Conservation (phyloP, 2,329 filamentous ascomycete genomes). For the Cladosporium velox region DNA sequence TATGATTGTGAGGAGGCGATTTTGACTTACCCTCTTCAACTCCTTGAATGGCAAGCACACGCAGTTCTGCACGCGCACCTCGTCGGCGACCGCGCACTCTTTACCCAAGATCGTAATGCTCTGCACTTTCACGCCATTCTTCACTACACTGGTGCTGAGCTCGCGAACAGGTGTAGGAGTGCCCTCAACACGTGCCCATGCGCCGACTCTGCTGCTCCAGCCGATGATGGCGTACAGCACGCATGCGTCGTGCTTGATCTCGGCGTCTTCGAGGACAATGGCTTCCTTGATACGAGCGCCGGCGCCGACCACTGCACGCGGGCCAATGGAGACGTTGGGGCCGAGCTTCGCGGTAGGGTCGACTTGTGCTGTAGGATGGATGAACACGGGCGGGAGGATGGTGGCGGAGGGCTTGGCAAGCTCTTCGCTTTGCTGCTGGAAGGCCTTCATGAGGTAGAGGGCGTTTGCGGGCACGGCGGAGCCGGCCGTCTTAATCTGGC, state of each 20-base stretch:
- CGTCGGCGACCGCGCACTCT: slow-evolving; percentile 90
- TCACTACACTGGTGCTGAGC: slow-evolving; percentile 92
- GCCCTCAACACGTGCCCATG: slow-evolving; percentile 97
- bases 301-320: slow-evolving; percentile 79
- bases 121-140: slow-evolving; percentile 98
- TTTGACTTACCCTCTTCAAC: slow-evolving; percentile 70
- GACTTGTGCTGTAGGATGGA: slow-evolving; percentile 86
- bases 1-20: too few relatives aligned
- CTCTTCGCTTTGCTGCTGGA: slow-evolving; percentile 78
- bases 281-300: slow-evolving; percentile 93
- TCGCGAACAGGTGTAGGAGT: slow-evolving; percentile 84
- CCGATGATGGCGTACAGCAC: slow-evolving; percentile 95
- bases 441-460: slow-evolving; percentile 91
- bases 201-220: slow-evolving; percentile 92
- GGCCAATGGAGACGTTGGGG: slow-evolving; percentile 93
- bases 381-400: slow-evolving; percentile 90
- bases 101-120: slow-evolving; percentile 97
- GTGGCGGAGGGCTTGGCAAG: slow-evolving; percentile 80
- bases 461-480: slow-evolving; percentile 96
- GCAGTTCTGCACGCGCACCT: slow-evolving; percentile 95
- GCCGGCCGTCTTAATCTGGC: slow-evolving; percentile 98
- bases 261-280: slow-evolving; percentile 89
- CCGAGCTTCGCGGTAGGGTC: slow-evolving; percentile 96
- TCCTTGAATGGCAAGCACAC: slow-evolving; percentile 98
- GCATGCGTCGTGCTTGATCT: slow-evolving; percentile 96